Evolutionary conservation across 2,329 filamentous ascomycete species (phyloP).

Genomic region (Pestalotiopsis sp.): DNA sequence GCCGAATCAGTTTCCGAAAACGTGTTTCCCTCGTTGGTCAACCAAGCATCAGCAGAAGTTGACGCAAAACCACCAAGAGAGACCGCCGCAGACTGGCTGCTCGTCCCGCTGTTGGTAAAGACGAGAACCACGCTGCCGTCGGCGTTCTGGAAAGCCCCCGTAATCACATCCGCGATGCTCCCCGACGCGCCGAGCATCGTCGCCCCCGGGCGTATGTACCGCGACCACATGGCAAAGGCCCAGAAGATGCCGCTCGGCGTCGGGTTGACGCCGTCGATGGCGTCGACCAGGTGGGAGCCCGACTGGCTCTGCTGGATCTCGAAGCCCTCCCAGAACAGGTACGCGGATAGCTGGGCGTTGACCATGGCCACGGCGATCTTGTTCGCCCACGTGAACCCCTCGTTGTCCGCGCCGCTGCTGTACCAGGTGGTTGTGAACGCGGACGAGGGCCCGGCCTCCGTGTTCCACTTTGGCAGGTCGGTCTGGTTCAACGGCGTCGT

Average conservation of each 20-base stretch:
- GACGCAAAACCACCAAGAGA: slow-evolving; percentile 16
- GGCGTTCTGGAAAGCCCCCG: slow-evolving; percentile 21
- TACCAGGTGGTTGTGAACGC: slow-evolving; percentile 40
- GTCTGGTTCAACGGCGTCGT: slow-evolving; percentile 23
- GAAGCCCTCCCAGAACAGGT: slow-evolving; percentile 49
- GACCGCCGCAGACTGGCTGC: slow-evolving; percentile 14
- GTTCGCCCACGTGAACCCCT: slow-evolving; percentile 33
- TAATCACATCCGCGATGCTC: slow-evolving; percentile 17
- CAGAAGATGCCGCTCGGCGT: slow-evolving; percentile 24
- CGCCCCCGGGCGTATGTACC: slow-evolving; percentile 24
- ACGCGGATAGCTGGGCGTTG: slow-evolving; percentile 44
- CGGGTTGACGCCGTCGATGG: slow-evolving; percentile 22
- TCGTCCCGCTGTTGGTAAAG: slow-evolving; percentile 23
- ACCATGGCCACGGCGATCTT: slow-evolving; percentile 42
- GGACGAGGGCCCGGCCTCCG: slow-evolving; percentile 40
- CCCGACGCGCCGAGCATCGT: slow-evolving; percentile 21
- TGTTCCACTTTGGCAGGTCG: slow-evolving; percentile 43
- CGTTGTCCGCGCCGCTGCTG: slow-evolving; percentile 37
- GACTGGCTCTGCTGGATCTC: slow-evolving; percentile 27
- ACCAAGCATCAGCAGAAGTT: slow-evolving; percentile 16
- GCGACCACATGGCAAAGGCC: slow-evolving; percentile 27
- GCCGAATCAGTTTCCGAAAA: slow-evolving; percentile 13
- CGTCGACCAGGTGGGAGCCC: slow-evolving; percentile 27
- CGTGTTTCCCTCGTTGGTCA: slow-evolving; percentile 15
- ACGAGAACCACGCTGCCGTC: slow-evolving; percentile 21